Evolutionary conservation across 495 filamentous ascomycete species (phyloP).

Genomic region (Penicillium lagena): DNA sequence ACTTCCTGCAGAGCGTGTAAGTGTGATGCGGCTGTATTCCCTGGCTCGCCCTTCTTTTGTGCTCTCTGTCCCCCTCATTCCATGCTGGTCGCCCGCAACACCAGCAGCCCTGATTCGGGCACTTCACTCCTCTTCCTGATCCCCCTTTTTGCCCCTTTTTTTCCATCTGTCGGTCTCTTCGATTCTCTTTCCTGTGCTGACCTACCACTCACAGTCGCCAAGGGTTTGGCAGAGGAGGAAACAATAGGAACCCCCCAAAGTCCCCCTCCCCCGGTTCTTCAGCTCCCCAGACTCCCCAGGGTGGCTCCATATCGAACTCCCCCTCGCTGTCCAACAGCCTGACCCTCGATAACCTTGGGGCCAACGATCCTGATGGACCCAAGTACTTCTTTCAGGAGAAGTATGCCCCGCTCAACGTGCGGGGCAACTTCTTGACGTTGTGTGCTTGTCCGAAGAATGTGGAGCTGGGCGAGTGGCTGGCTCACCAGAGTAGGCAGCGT

Average conservation of each 20-base stretch:
- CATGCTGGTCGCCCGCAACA: constrained; percentile 17
- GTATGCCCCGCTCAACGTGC: constrained; percentile 81
- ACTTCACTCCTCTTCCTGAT: constrained; percentile 6
- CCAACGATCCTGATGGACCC: constrained; percentile 49
- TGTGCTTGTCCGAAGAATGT: constrained; percentile 84
- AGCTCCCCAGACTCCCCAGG: constrained; percentile 40
- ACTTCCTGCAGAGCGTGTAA: constrained; percentile 76
- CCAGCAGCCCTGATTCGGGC: constrained; percentile 10
- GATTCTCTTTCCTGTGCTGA: not conserved
- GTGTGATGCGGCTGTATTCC: constrained; percentile 25
- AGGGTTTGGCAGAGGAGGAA: constrained; percentile 45
- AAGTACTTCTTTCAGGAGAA: constrained; percentile 73
- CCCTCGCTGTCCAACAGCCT: constrained; percentile 47
- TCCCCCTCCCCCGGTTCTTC: constrained; percentile 38
- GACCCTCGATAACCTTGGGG: constrained; percentile 41
- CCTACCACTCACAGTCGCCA: constrained; percentile 37
- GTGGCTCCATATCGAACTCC: constrained; percentile 50
- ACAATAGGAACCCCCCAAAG: constrained; percentile 47
- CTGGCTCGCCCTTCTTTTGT: not conserved
- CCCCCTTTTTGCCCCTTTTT: not conserved
- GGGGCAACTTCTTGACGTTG: constrained; percentile 93
- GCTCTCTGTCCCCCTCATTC: constrained; percentile 11
- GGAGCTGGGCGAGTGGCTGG: constrained; percentile 88
- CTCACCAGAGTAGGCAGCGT: constrained; percentile 71
- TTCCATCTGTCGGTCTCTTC: constrained; percentile 1